These are phyloP conservation scores for Beta corolliflora DNA, from an alignment of 179 eudicot species.

Conservation along the genomic window DNA sequence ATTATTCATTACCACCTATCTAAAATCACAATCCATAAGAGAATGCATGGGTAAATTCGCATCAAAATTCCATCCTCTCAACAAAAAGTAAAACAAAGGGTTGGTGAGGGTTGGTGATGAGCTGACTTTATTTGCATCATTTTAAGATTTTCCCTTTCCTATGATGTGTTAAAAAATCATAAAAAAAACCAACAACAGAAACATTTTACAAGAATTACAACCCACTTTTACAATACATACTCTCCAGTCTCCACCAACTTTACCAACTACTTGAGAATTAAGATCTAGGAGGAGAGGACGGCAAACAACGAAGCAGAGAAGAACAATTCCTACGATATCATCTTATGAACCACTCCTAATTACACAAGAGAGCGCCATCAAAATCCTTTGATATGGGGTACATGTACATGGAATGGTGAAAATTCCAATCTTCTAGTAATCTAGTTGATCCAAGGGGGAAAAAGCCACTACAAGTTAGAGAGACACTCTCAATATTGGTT, in stretches of 20 bases:
- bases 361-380: constrained; percentile 15
- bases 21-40: neutral
- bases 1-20: neutral
- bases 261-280: neutral
- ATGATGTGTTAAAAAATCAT: neutral
- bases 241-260: neutral
- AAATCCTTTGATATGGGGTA: neutral
- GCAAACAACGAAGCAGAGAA: neutral
- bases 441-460: constrained; percentile 5
- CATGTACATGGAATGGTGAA: neutral
- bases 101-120: constrained; percentile 2
- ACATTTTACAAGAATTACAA: neutral
- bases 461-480: neutral
- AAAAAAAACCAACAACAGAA: neutral
- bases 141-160: neutral
- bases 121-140: neutral
- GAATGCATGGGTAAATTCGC: neutral
- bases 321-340: neutral
- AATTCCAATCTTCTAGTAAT: neutral
- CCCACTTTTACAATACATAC: neutral
- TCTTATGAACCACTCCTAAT: neutral
- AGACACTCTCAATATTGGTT: constrained; percentile 9
- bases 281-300: neutral
- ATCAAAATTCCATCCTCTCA: neutral
- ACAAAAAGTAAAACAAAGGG: constrained; percentile 1